Conservation (phyloP, 306 rosid genomes). For the apple (Malus domestica) region ASM211411v1 NC_041794.1:22207001-22207500, state of each 20-base stretch:
- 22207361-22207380: too few species aligned
- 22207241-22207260: constrained; percentile 17
- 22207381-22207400: too few species aligned
- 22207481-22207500: too few species aligned
- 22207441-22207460: too few species aligned
- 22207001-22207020: too few species aligned
- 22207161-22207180: constrained; percentile 20
- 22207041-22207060: not conserved
- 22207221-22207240: constrained; percentile 1
- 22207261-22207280: constrained; percentile 1
- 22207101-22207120: constrained; percentile 29
- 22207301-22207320: constrained; percentile 24
- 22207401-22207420: too few species aligned
- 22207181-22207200: not conserved
- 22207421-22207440: too few species aligned
- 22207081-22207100: constrained; percentile 20
- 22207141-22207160: constrained; percentile 24
- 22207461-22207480: too few species aligned
- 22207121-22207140: constrained; percentile 28
- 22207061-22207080: constrained; percentile 14
- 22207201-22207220: not conserved
- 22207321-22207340: too few species aligned
- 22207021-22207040: constrained; percentile 12
- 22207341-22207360: too few species aligned
- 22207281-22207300: constrained; percentile 14